These are phyloP conservation scores for Vigna angularis DNA, from an alignment of 306 rosid species.

Conservation along the genomic window DNA sequence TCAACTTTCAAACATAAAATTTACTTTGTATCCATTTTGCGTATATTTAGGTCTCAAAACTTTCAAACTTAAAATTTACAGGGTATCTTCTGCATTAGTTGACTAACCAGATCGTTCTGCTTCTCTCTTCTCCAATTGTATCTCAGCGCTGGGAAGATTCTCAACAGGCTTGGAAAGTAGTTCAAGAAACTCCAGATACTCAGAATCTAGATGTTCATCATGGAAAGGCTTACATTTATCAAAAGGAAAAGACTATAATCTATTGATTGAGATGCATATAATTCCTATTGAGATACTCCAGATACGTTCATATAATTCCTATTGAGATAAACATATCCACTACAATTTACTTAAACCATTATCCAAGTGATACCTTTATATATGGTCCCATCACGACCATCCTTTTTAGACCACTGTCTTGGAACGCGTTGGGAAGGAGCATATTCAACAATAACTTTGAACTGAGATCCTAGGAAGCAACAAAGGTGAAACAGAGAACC, in stretches of 20 bases:
- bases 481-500: conserved; percentile 26
- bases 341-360: conserved; percentile 25
- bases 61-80: neutral
- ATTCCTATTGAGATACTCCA: conserved; percentile 33
- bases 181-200: conserved; percentile 79
- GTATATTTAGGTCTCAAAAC: no score
- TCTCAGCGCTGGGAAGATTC: conserved; percentile 88
- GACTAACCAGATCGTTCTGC: conserved; percentile 78
- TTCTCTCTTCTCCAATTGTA: conserved; percentile 81
- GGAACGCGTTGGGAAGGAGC: conserved; percentile 88
- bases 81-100: conserved; percentile 15
- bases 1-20: no score
- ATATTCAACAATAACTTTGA: conserved; percentile 72
- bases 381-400: conserved; percentile 81
- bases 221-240: conserved; percentile 53
- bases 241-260: conserved; percentile 42
- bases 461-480: conserved; percentile 63
- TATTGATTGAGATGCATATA: conserved; percentile 17
- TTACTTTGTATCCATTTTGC: no score
- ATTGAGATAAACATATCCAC: conserved; percentile 28
- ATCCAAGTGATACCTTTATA: conserved; percentile 52
- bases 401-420: conserved; percentile 62
- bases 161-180: conserved; percentile 71
- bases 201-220: conserved; percentile 71
- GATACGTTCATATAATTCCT: conserved; percentile 39